Evolutionary conservation across 164 flowering plant genomes (phyloP), one percentile per base, ranked within the genome.

Genomic region (Umbellularia californica): DNA sequence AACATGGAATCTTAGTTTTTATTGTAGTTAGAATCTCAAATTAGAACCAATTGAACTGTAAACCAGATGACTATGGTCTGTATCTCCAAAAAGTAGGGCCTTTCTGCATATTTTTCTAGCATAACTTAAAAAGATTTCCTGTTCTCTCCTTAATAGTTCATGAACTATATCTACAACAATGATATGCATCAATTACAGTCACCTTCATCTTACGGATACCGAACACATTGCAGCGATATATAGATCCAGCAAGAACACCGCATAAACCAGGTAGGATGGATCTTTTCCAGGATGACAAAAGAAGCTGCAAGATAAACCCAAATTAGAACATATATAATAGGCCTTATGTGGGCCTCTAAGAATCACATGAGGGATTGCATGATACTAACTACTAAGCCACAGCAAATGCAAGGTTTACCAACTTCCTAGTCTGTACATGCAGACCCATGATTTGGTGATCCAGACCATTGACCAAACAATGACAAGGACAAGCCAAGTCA

Each of bases 281-380:
- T 82, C 93, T 89, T 82, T 83, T 95, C 98, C 96, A 93, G 60
- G 96, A 92, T 69, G 98, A 93, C 20, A 95, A 80, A 72, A 95
- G 86, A 78, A 95, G 96, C 98, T 95, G 91, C 83, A 84, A 75
- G 19, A 79, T 10, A 60, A 47, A 19, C 20, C 55, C 71, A 58
- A 60, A 60, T 67, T 28, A 67, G 22, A 64, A 12, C 14, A 67
- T 67, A 15, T 25, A 30, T 28, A 30, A 30, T 9, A 4, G 17
- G 72, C 63, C 17, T 7, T 19, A 62, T 22, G 17, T 35, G 19
- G 33, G 68, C 30, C 66, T 17, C 9, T 3, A 33, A 73, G 47
- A 7, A 30, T 41, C 27, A 67, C 69, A 3, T 14, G n/a, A 28
- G 33, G 33, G 19, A 25, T 30, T 17, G 1, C 47, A 28, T 67